Conservation (phyloP, 257 asterid genomes). For the Solanum ossicruentum region DNA sequence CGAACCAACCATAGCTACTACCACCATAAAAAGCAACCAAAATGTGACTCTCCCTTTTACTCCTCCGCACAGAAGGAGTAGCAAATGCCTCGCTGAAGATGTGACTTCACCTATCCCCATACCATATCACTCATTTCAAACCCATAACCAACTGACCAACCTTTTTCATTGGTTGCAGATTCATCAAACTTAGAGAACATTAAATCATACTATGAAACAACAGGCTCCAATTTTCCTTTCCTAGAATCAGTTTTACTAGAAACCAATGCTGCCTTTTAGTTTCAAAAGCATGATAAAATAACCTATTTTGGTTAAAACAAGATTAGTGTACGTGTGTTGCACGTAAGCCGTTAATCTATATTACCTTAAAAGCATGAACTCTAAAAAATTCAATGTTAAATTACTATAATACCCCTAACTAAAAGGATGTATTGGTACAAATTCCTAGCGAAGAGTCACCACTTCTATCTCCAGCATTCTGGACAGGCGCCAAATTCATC, state of each 20-base stretch:
- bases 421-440: no score
- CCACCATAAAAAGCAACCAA: conserved; percentile 90
- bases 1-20: conserved; percentile 90
- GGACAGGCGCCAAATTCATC: no score
- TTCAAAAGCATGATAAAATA: no score
- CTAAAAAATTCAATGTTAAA: no score
- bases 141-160: background rate
- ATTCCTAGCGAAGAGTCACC: no score
- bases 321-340: background rate
- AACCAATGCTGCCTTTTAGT: background rate
- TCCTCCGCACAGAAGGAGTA: conserved; percentile 49
- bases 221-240: background rate
- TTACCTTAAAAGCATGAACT: no score
- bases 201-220: conserved; percentile 26
- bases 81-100: conserved; percentile 61
- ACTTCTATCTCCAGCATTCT: no score
- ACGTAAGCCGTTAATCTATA: background rate
- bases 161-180: conserved; percentile 30
- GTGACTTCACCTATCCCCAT: conserved; percentile 54
- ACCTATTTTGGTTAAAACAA: background rate
- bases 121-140: no score
- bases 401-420: no score
- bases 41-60: conserved; percentile 59
- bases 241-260: background rate
- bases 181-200: conserved; percentile 15